Evolutionary conservation across 2,329 filamentous ascomycete genomes (phyloP).

Genomic region (Talaromyces islandicus): DNA sequence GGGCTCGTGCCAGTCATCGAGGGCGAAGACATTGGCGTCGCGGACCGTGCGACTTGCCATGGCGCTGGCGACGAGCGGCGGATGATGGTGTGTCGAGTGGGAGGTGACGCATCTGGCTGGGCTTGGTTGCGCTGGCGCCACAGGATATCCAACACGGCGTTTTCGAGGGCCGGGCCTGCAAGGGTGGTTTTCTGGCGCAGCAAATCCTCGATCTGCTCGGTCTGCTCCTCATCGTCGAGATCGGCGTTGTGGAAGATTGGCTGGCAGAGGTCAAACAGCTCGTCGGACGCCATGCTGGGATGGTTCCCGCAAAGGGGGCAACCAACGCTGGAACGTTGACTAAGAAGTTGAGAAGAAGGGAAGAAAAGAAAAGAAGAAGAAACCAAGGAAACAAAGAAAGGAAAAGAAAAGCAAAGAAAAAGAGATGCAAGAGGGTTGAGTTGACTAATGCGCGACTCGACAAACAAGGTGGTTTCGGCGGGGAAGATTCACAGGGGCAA

Average conservation of each 20-base stretch:
- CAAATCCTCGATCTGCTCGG: conserved; percentile 77
- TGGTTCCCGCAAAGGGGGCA: background rate
- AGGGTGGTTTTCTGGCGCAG: conserved; percentile 69
- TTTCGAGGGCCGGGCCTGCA: conserved; percentile 69
- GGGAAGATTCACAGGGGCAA: conserved; percentile 6
- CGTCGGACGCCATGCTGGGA: conserved; percentile 72
- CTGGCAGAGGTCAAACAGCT: conserved; percentile 81
- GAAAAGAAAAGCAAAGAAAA: background rate
- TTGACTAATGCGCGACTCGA: background rate
- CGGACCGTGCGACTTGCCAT: conserved; percentile 71
- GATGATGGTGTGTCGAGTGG: conserved; percentile 79
- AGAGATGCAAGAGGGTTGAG: background rate
- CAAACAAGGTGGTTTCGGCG: background rate
- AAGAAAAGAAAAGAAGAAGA: background rate
- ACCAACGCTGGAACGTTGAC: background rate
- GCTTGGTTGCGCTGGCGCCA: conserved; percentile 49
- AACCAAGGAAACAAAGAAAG: background rate
- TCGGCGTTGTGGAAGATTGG: conserved; percentile 71
- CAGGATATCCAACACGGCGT: conserved; percentile 76
- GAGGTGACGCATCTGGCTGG: conserved; percentile 59
- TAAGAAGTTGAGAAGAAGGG: background rate
- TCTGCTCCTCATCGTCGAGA: conserved; percentile 86
- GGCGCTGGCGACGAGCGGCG: conserved; percentile 87
- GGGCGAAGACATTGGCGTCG: conserved; percentile 79
- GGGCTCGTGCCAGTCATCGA: conserved; percentile 70